Percentiles rank a stretch among this genome's conserved stretches.
Evolutionary conservation across 2,329 filamentous ascomycete genomes (phyloP).

Genomic region (Ascochyta koolunga): DNA sequence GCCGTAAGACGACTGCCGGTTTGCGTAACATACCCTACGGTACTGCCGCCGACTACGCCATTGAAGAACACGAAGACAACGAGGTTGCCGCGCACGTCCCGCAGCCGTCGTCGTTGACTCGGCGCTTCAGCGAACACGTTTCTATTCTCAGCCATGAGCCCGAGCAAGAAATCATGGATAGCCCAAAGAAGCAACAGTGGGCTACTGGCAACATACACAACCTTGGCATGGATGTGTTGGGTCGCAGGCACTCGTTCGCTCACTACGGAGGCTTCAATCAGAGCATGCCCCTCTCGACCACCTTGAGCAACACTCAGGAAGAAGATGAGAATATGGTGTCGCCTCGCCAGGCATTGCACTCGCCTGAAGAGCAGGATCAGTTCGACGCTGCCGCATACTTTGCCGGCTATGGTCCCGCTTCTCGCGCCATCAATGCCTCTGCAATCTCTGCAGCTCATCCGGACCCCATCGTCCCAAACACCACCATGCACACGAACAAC

Average conservation of each 20-base stretch:
- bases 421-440: slow-evolving; percentile 45
- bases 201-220: slow-evolving; percentile 32
- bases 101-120: slow-evolving; percentile 32
- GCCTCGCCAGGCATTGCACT: slow-evolving; percentile 33
- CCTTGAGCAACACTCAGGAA: slow-evolving; percentile 41
- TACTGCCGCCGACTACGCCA: slow-evolving; percentile 66
- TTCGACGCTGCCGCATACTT: slow-evolving; percentile 53
- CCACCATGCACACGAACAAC: slow-evolving; percentile 32
- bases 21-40: slow-evolving; percentile 67
- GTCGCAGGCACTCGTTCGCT: slow-evolving; percentile 79
- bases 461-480: slow-evolving; percentile 35
- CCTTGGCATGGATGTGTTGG: slow-evolving; percentile 56
- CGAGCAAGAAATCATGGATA: slow-evolving; percentile 31
- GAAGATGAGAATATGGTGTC: slow-evolving; percentile 37
- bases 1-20: slow-evolving; percentile 50
- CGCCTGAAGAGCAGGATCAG: slow-evolving; percentile 64
- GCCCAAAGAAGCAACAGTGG: slow-evolving; percentile 37
- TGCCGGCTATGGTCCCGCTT: slow-evolving; percentile 43
- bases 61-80: slow-evolving; percentile 72
- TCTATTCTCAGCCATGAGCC: slow-evolving; percentile 28
- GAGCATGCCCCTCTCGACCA: slow-evolving; percentile 29
- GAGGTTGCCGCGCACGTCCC: slow-evolving; percentile 58
- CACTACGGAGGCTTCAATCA: slow-evolving; percentile 40
- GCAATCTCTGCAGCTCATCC: slow-evolving; percentile 46
- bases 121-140: slow-evolving; percentile 48